phyloP scores from a whole-genome alignment of 495 filamentous ascomycete species.

The Penicillium salamii region DNA sequence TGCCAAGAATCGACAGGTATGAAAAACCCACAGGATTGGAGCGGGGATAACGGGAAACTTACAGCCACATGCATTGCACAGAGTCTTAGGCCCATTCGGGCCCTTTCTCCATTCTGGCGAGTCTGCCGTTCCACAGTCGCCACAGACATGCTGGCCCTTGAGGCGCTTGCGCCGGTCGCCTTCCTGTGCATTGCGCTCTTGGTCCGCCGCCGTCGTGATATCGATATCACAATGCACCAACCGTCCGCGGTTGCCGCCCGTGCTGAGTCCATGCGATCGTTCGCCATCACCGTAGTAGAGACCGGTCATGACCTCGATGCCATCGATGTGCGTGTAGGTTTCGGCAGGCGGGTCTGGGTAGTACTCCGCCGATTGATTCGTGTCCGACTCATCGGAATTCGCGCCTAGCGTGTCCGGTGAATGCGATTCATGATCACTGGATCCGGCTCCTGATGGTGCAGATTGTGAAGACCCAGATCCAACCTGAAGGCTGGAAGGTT shows the following conservation, averaged over 20 bases:
- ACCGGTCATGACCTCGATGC: constrained; percentile 92
- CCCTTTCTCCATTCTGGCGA: constrained; percentile 98
- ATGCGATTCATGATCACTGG: constrained; percentile 27
- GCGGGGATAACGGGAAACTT: constrained; percentile 28
- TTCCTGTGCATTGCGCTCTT: constrained; percentile 38
- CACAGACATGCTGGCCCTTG: constrained; percentile 96
- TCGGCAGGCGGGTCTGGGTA: constrained; percentile 78
- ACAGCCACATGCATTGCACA: constrained; percentile 96
- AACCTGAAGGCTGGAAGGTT: neutral
- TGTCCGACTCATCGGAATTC: constrained; percentile 74
- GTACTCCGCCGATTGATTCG: constrained; percentile 58
- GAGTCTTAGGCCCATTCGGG: constrained; percentile 87
- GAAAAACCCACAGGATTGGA: neutral
- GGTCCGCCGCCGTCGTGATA: constrained; percentile 77
- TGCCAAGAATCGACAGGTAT: neutral
- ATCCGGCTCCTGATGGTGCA: constrained; percentile 1
- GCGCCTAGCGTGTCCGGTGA: constrained; percentile 46
- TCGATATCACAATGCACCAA: constrained; percentile 84
- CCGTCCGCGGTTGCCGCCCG: constrained; percentile 72
- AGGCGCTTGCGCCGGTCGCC: constrained; percentile 87
- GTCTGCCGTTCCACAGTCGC: constrained; percentile 91
- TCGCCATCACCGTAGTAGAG: constrained; percentile 87
- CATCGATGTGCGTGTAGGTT: constrained; percentile 72
- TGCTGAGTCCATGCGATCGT: constrained; percentile 82
- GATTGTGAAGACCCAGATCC: constrained; percentile 1